Conservation (phyloP, 148 eudicot species). For the Cornus controversa region DNA sequence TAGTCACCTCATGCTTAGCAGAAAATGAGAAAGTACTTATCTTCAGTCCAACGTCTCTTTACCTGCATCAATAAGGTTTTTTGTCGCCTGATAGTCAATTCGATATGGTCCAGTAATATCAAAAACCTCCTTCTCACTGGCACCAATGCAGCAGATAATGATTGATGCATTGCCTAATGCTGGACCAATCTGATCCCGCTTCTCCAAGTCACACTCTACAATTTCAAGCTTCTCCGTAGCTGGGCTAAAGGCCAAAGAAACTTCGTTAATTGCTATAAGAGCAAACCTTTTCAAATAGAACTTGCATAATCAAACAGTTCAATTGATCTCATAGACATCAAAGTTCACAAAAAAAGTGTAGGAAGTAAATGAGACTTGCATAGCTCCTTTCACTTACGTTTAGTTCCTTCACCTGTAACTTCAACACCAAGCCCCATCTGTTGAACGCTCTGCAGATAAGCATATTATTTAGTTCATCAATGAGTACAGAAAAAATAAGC, state of each 20-base stretch:
- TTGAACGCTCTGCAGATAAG: constrained; percentile 54
- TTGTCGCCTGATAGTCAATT: constrained; percentile 80
- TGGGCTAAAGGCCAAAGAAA: constrained; percentile 85
- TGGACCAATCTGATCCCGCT: constrained; percentile 48
- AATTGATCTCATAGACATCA: not conserved
- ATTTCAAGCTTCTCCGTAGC: constrained; percentile 93
- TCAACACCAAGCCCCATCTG: constrained; percentile 59
- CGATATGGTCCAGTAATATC: constrained; percentile 91
- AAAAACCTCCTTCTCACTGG: constrained; percentile 86
- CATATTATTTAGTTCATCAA: not conserved
- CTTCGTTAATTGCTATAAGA: constrained; percentile 40
- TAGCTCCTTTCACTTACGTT: constrained; percentile 48
- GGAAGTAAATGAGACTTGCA: not conserved
- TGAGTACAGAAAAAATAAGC: not conserved
- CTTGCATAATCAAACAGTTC: not conserved
- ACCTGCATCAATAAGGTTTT: constrained; percentile 90
- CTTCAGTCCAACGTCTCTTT: constrained; percentile 15
- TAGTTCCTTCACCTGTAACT: constrained; percentile 30
- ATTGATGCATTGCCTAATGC: constrained; percentile 73
- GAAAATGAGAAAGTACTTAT: not conserved
- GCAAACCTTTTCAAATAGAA: not conserved
- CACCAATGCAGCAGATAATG: constrained; percentile 90
- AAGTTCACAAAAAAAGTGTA: not conserved
- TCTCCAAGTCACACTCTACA: constrained; percentile 87
- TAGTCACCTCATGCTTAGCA: not conserved